Evolutionary conservation across 805 yeast genomes (phyloP), one percentile per base, ranked within the genome.

Genomic region (Wickerhamomyces xylosicus): DNA sequence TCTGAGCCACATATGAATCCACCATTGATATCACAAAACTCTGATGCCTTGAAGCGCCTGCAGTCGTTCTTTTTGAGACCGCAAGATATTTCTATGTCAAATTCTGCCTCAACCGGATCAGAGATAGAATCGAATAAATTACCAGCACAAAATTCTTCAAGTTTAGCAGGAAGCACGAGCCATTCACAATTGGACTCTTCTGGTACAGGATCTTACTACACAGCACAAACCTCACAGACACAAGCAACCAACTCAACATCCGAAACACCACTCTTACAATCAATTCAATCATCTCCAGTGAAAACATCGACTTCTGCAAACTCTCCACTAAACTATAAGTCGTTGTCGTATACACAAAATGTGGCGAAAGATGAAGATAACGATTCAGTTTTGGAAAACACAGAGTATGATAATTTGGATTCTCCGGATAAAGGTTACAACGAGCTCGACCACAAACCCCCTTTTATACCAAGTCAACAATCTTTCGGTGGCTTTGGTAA

Each of bases 361-460:
- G 11, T 19, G 34, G 35, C 38, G 38, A 3, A 19, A 33, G 15
- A 41, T 35, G 19, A 7, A 14, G 35, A 34, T 8, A 34, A 29
- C 39, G 25, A 37, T 18, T 15, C 35, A 3, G 5, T 22, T 10
- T 22, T 20, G 18, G 36, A 34, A 19, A n/a, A 18, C 28, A 18
- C 15, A 6, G 36, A 20, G 10, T 20, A 5, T n/a, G 19, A 15
- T 10, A 20, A 21, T n/a, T 11, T 18, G 11, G 18, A 19, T 20
- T 19, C 25, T 7, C 29, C 21, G 16, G 38, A 39, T n/a, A 37
- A 22, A 16, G 35, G 21, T 19, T 10, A 22, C 39, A 17, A 47
- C 25, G 46, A 39, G 22, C 33, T 47, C 11, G 40, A 34, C 1
- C 56, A 49, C 27, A 34, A 36, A 14, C 55, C 56, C 2, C 57